Percentiles rank a stretch among this genome's conserved stretches.
These are phyloP conservation scores for Hyparrhenia diplandra DNA, from an alignment of 176 grass and related monocot genomes.

Conservation along the genomic window DNA sequence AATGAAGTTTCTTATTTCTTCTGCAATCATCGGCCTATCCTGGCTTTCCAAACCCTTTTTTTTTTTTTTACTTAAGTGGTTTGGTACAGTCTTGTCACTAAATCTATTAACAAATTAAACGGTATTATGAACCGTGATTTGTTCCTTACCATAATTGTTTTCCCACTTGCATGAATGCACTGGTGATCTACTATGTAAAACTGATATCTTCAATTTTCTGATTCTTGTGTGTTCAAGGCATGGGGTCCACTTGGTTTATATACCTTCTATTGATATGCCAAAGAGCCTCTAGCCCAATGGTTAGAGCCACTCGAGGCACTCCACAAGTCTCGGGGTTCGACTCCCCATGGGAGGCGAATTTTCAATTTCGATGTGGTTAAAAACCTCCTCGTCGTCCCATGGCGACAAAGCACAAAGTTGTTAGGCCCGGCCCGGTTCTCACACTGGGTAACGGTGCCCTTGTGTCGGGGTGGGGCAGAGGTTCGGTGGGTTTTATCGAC, in stretches of 20 bases:
- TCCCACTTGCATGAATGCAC: background rate
- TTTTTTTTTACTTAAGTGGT: background rate
- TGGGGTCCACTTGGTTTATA: background rate
- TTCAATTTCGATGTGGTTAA: too few relatives aligned
- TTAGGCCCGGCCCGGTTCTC: too few relatives aligned
- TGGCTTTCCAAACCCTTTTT: background rate
- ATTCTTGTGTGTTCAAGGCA: background rate
- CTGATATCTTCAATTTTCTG: background rate
- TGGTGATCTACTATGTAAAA: background rate
- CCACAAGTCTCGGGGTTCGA: too few relatives aligned
- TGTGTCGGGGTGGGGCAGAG: too few relatives aligned
- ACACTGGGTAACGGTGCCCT: too few relatives aligned
- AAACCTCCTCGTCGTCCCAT: too few relatives aligned
- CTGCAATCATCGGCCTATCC: background rate
- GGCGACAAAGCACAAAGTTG: too few relatives aligned
- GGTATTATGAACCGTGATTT: background rate
- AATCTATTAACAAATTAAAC: background rate
- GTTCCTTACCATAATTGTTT: background rate
- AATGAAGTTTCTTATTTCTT: conserved; percentile 1
- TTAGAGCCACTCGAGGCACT: too few relatives aligned
- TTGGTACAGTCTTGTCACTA: background rate
- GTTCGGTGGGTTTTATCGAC: too few relatives aligned
- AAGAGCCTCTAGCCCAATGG: too few relatives aligned
- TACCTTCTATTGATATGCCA: background rate
- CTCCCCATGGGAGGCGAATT: too few relatives aligned